These are phyloP conservation scores for Pythium biforme DNA, from an alignment of 352 stramenopile species.

Conservation along the genomic window DNA sequence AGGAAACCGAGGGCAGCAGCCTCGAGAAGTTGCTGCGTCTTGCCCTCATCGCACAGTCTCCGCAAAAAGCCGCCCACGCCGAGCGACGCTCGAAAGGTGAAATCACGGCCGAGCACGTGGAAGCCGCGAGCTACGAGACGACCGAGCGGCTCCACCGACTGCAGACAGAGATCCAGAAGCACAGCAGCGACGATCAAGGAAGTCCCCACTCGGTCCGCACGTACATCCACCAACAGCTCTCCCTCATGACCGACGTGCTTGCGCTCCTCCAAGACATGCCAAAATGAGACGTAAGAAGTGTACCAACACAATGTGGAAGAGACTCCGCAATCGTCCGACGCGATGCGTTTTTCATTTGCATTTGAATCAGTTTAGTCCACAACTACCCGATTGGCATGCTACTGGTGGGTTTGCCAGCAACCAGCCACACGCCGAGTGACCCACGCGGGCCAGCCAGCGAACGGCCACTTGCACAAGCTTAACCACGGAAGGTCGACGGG, in stretches of 20 bases:
- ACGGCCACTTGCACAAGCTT: constrained; percentile 54
- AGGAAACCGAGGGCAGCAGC: background rate
- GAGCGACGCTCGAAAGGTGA: constrained; percentile 7
- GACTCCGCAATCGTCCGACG: constrained; percentile 28
- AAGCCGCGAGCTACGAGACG: constrained; percentile 11
- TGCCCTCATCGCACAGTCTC: constrained; percentile 19
- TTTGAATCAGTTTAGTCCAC: constrained; percentile 10
- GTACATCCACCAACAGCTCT: constrained; percentile 16
- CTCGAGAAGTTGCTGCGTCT: constrained; percentile 23
- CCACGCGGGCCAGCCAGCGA: too few relatives aligned
- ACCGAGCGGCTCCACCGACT: constrained; percentile 1
- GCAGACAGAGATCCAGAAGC: background rate
- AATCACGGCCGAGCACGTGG: constrained; percentile 13
- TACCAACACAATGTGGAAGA: background rate
- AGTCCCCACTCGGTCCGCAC: background rate
- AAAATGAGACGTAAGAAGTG: background rate
- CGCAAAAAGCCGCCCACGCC: constrained; percentile 4
- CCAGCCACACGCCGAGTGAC: background rate
- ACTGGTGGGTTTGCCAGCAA: background rate
- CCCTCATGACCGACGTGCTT: constrained; percentile 2
- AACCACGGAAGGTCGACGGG: constrained; percentile 98
- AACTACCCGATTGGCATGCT: constrained; percentile 10
- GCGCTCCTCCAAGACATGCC: background rate
- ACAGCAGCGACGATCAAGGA: background rate
- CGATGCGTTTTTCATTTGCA: constrained; percentile 17